Conservation (phyloP, 352 stramenopile species). For the Globisporangium abappressorium region DNA sequence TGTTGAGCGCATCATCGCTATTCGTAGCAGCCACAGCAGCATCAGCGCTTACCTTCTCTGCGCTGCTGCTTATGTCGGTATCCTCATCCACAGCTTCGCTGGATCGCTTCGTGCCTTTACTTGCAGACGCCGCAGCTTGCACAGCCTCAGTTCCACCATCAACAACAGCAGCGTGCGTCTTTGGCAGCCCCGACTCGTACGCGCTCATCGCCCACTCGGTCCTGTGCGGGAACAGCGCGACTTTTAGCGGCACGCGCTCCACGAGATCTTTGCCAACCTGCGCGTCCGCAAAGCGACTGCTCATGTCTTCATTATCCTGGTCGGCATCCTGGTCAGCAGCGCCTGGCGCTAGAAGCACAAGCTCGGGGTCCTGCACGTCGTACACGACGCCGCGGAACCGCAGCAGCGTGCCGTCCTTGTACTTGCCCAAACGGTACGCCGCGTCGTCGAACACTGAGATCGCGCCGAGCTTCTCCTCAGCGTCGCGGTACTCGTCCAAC, state of each 20-base stretch:
- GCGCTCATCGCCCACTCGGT: slow-evolving; percentile 47
- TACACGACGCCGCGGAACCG: slow-evolving; percentile 67
- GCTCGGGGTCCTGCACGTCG: slow-evolving; percentile 71
- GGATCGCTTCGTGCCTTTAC: slow-evolving; percentile 42
- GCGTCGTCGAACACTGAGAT: slow-evolving; percentile 49
- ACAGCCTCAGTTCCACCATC: background rate
- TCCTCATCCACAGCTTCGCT: slow-evolving; percentile 33
- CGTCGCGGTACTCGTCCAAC: slow-evolving; percentile 12
- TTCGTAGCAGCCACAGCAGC: background rate
- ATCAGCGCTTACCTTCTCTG: background rate
- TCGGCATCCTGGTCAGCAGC: slow-evolving; percentile 9
- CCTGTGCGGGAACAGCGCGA: slow-evolving; percentile 56
- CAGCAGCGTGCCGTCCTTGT: slow-evolving; percentile 53
- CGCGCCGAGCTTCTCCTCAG: background rate
- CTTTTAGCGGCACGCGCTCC: slow-evolving; percentile 59
- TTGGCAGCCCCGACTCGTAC: slow-evolving; percentile 21
- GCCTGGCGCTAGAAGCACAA: slow-evolving; percentile 38
- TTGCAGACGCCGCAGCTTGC: background rate
- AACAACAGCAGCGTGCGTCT: background rate
- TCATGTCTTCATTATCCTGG: background rate
- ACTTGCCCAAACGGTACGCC: slow-evolving; percentile 40
- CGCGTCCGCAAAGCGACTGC: slow-evolving; percentile 5
- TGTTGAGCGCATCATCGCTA: slow-evolving; percentile 19
- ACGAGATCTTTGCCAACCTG: slow-evolving; percentile 34
- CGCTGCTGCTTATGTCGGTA: slow-evolving; percentile 7